A percentile compares a stretch with the other conserved stretches of the same genome.
phyloP scores from a whole-genome alignment of 768 basidiomycete species.

The Macrocybe gigantea region DNA sequence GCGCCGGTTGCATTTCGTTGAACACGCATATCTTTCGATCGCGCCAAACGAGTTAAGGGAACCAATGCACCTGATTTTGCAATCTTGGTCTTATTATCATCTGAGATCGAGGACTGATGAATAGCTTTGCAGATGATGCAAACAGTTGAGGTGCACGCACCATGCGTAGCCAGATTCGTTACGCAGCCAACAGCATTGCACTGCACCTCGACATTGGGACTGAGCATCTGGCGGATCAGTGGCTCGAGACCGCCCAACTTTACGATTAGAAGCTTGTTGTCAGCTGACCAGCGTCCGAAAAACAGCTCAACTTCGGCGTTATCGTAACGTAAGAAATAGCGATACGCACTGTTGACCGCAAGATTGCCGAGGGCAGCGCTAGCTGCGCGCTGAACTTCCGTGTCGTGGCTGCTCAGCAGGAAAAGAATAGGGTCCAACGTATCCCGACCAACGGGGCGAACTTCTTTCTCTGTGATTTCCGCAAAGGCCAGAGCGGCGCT shows the following conservation, averaged over 20 bases:
- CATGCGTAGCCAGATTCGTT: slow-evolving; percentile 97
- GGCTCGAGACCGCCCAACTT: slow-evolving; percentile 97
- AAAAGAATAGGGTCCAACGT: slow-evolving; percentile 98
- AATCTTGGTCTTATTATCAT: slow-evolving; percentile 99
- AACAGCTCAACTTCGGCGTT: slow-evolving; percentile 25
- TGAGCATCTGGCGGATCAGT: slow-evolving; percentile 97
- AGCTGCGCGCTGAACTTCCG: slow-evolving; percentile 97
- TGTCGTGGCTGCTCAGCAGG: slow-evolving; percentile 94
- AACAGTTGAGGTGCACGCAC: slow-evolving; percentile 34
- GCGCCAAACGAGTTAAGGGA: slow-evolving; percentile 90
- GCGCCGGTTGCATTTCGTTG: slow-evolving; percentile 99
- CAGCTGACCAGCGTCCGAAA: slow-evolving; percentile 48
- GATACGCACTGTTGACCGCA: slow-evolving; percentile 81
- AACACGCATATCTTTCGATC: slow-evolving; percentile 98
- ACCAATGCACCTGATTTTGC: slow-evolving; percentile 99
- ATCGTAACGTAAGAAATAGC: no score
- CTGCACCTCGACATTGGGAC: slow-evolving; percentile 97
- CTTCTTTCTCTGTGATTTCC: slow-evolving; percentile 99
- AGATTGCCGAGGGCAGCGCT: slow-evolving; percentile 96
- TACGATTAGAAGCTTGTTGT: slow-evolving; percentile 98
- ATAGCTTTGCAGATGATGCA: no score
- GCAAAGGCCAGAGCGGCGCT: slow-evolving; percentile 98
- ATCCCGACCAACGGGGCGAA: slow-evolving; percentile 91
- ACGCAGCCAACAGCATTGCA: slow-evolving; percentile 99
- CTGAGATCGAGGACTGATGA: slow-evolving; percentile 30